These are phyloP conservation scores for Paspalum vaginatum DNA, from an alignment of 176 grass and related monocot species.

Conservation along the genomic window DNA sequence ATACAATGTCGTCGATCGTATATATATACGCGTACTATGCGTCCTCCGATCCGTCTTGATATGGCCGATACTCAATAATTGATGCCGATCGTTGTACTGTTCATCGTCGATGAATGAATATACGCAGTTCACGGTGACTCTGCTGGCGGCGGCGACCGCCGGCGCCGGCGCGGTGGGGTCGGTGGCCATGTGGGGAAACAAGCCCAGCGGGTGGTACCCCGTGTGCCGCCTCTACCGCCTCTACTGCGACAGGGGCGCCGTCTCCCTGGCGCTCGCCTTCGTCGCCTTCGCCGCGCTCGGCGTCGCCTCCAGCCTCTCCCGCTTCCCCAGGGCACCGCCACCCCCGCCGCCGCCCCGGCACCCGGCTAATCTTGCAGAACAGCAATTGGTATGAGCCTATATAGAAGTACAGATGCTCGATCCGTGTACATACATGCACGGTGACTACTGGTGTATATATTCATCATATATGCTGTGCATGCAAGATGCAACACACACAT, in stretches of 20 bases:
- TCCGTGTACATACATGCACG: neutral
- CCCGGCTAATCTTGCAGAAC: too few species aligned
- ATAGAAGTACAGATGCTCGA: neutral
- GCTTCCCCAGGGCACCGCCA: conserved; percentile 35
- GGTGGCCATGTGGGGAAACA: conserved; percentile 53
- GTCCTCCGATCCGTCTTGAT: too few species aligned
- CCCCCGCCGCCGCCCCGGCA: neutral
- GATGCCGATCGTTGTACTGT: too few species aligned
- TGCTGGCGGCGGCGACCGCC: conserved; percentile 41
- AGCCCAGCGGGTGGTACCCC: conserved; percentile 52
- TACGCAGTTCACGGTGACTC: conserved; percentile 34
- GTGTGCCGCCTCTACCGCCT: conserved; percentile 49
- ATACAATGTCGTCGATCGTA: too few species aligned
- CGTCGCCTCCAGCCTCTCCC: conserved; percentile 31
- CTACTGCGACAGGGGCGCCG: conserved; percentile 41
- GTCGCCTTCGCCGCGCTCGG: conserved; percentile 40
- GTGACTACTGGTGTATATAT: too few species aligned
- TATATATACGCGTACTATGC: too few species aligned
- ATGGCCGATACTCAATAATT: too few species aligned
- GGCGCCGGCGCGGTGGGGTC: conserved; percentile 37
- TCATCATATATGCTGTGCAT: too few species aligned
- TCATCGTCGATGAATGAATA: too few species aligned
- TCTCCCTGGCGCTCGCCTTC: conserved; percentile 36
- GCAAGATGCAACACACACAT: too few species aligned
- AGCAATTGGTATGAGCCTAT: too few species aligned